These are phyloP conservation scores for Jatropha multifida DNA, from an alignment of 441 rosid genomes.

Conservation along the genomic window DNA sequence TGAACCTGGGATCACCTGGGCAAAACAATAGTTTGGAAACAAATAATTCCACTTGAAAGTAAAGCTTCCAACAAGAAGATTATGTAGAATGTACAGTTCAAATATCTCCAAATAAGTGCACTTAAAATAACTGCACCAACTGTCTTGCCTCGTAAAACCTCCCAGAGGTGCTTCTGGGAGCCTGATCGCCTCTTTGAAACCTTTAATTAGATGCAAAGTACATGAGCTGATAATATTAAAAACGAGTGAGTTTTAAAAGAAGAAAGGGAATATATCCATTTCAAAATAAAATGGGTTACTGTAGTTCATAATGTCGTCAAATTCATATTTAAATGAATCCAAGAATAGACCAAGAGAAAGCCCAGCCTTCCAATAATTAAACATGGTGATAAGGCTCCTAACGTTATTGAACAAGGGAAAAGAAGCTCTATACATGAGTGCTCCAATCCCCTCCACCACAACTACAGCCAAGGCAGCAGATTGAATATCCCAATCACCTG, in stretches of 20 bases:
- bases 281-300: constrained; percentile 28
- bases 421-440: constrained; percentile 62
- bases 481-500: constrained; percentile 93
- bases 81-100: not conserved
- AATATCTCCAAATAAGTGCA: not conserved
- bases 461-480: constrained; percentile 82
- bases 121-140: not conserved
- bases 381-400: constrained; percentile 57
- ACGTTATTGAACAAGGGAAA: constrained; percentile 46
- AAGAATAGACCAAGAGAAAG: constrained; percentile 85
- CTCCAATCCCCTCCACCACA: constrained; percentile 84
- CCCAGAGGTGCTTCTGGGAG: not conserved
- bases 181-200: not conserved
- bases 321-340: constrained; percentile 87
- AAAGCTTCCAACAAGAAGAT: not conserved
- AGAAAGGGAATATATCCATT: constrained; percentile 30
- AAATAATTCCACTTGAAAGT: not conserved
- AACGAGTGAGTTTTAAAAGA: constrained; percentile 26
- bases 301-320: constrained; percentile 28
- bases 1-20: not conserved
- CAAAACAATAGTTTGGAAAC: not conserved
- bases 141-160: not conserved
- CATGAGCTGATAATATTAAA: not conserved
- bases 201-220: not conserved
- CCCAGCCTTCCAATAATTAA: constrained; percentile 92